Evolutionary conservation across 495 filamentous ascomycete species (phyloP).

Genomic region (Acidiella bohemica): DNA sequence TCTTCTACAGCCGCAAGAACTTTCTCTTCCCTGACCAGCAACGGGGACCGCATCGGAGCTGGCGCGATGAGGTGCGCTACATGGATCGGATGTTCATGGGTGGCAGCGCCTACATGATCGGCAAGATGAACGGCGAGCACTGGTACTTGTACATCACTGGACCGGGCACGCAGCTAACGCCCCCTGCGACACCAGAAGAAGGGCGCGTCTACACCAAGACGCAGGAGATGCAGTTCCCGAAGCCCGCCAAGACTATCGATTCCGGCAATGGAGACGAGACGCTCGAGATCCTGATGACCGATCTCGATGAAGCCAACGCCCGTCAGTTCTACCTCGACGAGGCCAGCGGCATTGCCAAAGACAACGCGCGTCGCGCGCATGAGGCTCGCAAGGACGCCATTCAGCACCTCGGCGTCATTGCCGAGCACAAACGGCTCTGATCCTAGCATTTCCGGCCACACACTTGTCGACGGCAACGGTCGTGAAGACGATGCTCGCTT

Average conservation of each 20-base stretch:
- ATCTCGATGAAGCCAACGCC: conserved; percentile 81
- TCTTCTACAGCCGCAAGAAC: conserved; percentile 99
- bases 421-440: conserved; percentile 20
- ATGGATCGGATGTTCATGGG: conserved; percentile 80
- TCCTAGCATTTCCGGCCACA: conserved; percentile 32
- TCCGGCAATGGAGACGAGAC: conserved; percentile 60
- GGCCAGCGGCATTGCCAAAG: conserved; percentile 74
- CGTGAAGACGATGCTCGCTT: conserved; percentile 40
- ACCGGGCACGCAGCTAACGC: conserved; percentile 66
- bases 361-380: conserved; percentile 35
- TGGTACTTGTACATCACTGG: conserved; percentile 98
- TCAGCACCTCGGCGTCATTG: conserved; percentile 35
- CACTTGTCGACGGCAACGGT: conserved; percentile 26
- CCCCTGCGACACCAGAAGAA: conserved; percentile 62
- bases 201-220: conserved; percentile 50
- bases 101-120: conserved; percentile 98
- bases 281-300: conserved; percentile 95
- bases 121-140: conserved; percentile 99
- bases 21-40: conserved; percentile 94
- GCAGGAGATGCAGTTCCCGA: conserved; percentile 44
- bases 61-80: conserved; percentile 86
- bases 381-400: conserved; percentile 41
- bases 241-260: background rate
- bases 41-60: conserved; percentile 87
- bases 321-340: conserved; percentile 93